Conservation (phyloP, 768 basidiomycete species). For the Boletus rex-veris region DNA sequence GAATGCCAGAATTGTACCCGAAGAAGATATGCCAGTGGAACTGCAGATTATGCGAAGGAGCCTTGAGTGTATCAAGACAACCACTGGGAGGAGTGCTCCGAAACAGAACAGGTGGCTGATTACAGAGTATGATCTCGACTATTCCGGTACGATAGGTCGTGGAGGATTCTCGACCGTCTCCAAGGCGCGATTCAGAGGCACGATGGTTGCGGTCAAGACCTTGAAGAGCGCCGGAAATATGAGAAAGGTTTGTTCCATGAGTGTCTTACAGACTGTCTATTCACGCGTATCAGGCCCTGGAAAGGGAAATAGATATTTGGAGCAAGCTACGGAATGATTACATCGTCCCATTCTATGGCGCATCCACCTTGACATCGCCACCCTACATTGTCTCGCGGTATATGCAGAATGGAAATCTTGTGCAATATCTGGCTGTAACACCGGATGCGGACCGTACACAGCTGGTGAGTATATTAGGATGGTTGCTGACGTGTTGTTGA, state of each 20-base stretch:
- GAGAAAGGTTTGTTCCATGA: not conserved
- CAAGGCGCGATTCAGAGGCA: constrained; percentile 1
- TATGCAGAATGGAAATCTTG: constrained; percentile 6
- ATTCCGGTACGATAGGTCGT: constrained; percentile 20
- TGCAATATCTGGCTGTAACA: constrained; percentile 1
- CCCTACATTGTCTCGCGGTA: constrained; percentile 9
- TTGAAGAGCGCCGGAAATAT: not conserved
- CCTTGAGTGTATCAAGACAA: not conserved
- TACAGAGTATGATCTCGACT: constrained; percentile 26
- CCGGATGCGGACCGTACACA: not conserved
- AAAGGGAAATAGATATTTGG: constrained; percentile 11
- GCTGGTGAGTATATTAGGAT: not conserved
- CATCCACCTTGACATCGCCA: not conserved
- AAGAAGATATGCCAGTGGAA: not conserved
- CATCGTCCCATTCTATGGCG: constrained; percentile 14
- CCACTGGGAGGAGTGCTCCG: constrained; percentile 2
- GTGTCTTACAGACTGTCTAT: not conserved
- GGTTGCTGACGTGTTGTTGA: not conserved
- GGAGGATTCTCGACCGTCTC: constrained; percentile 22
- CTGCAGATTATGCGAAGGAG: constrained; percentile 1
- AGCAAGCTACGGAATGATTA: constrained; percentile 8
- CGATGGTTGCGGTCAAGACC: constrained; percentile 3
- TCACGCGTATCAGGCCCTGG: not conserved
- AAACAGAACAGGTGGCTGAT: constrained; percentile 20
- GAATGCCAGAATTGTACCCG: not conserved